Conservation (phyloP, 2,329 filamentous ascomycete species). For the Cytospora schulzeri region DNA sequence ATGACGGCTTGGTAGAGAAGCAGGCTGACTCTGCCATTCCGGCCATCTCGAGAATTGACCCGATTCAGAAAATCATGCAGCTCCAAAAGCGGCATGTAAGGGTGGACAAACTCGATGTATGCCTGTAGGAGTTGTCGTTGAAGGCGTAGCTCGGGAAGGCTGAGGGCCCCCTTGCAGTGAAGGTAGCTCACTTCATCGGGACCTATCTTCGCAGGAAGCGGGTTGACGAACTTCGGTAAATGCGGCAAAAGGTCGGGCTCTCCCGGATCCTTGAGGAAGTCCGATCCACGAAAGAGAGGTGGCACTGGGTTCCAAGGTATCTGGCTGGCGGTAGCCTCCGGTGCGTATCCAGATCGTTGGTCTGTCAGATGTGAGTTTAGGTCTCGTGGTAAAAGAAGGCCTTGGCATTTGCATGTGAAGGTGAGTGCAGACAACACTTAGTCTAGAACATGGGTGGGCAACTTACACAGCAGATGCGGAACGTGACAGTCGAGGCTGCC, state of each 20-base stretch:
- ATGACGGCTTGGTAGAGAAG: conserved; percentile 92
- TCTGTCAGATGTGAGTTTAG: conserved; percentile 27
- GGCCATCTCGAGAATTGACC: conserved; percentile 68
- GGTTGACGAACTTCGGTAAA: conserved; percentile 70
- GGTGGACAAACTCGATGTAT: conserved; percentile 88
- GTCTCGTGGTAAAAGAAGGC: conserved; percentile 28
- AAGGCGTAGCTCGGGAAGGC: conserved; percentile 68
- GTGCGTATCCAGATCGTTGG: conserved; percentile 25
- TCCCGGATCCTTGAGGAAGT: conserved; percentile 37
- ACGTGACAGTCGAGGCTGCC: conserved; percentile 44
- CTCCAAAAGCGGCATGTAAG: conserved; percentile 89
- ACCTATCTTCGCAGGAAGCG: conserved; percentile 72
- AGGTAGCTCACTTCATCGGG: conserved; percentile 83
- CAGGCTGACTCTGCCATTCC: conserved; percentile 74
- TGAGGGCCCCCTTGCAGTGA: conserved; percentile 79
- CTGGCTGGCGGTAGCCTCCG: conserved; percentile 30
- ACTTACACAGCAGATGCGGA: conserved; percentile 54
- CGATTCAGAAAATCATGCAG: conserved; percentile 60
- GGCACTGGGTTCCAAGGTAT: conserved; percentile 33
- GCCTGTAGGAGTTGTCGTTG: conserved; percentile 80
- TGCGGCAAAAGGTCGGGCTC: conserved; percentile 50
- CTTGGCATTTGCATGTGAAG: conserved; percentile 30
- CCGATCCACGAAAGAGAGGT: background rate
- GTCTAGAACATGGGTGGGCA: background rate
- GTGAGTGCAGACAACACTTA: background rate